phyloP scores from a whole-genome alignment of 2,329 filamentous ascomycete genomes.

The Thelonectria discophora region DNA sequence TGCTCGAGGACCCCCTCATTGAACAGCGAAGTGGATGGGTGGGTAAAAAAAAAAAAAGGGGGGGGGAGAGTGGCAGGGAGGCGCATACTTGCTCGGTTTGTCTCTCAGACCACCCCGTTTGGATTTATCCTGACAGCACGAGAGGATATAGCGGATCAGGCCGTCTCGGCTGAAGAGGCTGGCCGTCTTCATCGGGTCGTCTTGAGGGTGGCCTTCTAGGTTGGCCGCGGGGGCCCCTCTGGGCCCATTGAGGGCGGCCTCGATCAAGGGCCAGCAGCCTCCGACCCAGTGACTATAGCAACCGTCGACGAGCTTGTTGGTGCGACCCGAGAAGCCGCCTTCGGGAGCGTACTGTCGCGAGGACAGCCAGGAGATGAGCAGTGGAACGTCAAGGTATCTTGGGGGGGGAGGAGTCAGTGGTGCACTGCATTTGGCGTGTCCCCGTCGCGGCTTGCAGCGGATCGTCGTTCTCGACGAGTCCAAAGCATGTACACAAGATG shows the following conservation, averaged over 20 bases:
- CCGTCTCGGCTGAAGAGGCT: conserved; percentile 83
- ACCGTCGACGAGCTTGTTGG: conserved; percentile 97
- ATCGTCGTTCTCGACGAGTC: conserved; percentile 19
- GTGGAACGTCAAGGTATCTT: conserved; percentile 79
- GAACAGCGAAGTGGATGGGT: conserved; percentile 17
- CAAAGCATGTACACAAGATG: too few species aligned
- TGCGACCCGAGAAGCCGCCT: conserved; percentile 90
- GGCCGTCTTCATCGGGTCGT: conserved; percentile 43
- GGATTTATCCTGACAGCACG: conserved; percentile 81
- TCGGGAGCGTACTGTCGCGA: conserved; percentile 90
- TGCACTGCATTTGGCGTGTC: conserved; percentile 37
- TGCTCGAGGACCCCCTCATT: not conserved
- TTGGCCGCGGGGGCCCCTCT: conserved; percentile 43
- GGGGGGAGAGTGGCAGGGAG: conserved; percentile 20
- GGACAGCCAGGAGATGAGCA: conserved; percentile 87
- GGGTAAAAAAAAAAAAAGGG: conserved; percentile 18
- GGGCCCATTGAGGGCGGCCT: conserved; percentile 75
- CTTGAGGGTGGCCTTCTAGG: conserved; percentile 42
- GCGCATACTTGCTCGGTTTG: conserved; percentile 85
- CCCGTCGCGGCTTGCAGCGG: conserved; percentile 48
- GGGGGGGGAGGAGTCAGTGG: conserved; percentile 15
- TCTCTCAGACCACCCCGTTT: conserved; percentile 85
- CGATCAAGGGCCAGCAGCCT: conserved; percentile 90
- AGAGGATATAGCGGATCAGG: conserved; percentile 87
- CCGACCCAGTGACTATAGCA: conserved; percentile 99